Conservation (phyloP, 108 stramenopile species). For the Skeletonema menzelii region DNA sequence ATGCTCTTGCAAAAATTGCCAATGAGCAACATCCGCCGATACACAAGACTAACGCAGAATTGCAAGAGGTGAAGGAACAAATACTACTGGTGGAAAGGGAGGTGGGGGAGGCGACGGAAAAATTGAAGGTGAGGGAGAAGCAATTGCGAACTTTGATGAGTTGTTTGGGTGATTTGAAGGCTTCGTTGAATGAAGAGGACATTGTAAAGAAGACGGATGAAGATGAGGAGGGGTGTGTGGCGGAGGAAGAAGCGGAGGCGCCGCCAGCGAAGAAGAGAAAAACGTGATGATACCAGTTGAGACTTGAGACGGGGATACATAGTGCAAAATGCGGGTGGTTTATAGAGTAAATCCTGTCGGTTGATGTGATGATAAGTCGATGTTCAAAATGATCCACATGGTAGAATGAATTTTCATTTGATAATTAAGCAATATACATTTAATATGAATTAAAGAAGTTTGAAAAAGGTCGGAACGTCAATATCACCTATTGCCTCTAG, state of each 20-base stretch:
- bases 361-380: too few species aligned
- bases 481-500: too few species aligned
- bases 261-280: background rate
- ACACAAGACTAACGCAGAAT: conserved; percentile 15
- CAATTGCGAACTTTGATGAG: conserved; percentile 29
- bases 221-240: background rate
- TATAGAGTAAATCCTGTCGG: too few species aligned
- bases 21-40: conserved; percentile 20
- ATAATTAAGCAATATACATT: too few species aligned
- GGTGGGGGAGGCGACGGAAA: conserved; percentile 17
- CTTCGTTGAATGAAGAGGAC: conserved; percentile 35
- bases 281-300: background rate
- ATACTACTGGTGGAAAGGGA: conserved; percentile 24
- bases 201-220: background rate
- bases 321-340: background rate
- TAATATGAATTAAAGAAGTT: too few species aligned
- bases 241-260: background rate
- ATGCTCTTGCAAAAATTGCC: conserved; percentile 33
- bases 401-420: too few species aligned
- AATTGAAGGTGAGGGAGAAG: conserved; percentile 29
- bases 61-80: conserved; percentile 17
- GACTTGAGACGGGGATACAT: background rate
- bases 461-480: too few species aligned
- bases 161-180: conserved; percentile 39
- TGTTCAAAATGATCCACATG: too few species aligned